Base-by-base conservation (phyloP, 2,329 filamentous ascomycete species). In the Alternaria sp. region DNA sequence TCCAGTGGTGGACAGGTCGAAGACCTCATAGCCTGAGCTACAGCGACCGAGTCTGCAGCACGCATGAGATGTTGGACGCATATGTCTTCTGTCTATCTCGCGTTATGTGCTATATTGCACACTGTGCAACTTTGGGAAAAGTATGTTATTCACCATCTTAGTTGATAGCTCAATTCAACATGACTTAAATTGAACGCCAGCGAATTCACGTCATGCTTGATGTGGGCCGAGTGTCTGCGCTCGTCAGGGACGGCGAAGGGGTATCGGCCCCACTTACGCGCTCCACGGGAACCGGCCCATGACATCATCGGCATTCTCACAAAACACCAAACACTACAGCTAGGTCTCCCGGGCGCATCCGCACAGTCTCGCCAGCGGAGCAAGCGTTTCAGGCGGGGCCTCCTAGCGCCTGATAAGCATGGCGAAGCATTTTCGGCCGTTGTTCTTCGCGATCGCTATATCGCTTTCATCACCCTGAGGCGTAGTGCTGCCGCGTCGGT, bases 1-100 rank as follows among this genome's bases (percentile, higher is more conserved):
- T 72, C 81, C 83, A 1, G 19, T 46, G 11, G 73, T 72, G 15
- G 52, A 50, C 6, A 61, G 60, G 23, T 17, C 23, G 10, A 65
- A 65, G 44, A 66, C 45, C 30, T 66, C 59, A n/a, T 66, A 64
- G 61, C 45, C 32, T 25, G 59, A 46, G 30, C 43, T 6, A 32
- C 40, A 25, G 45, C 57, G 28, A 23, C 57, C 23, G 28, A 23
- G 49, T 23, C 49, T 30, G 13, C 7, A 28, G 13, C 7, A 28
- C 13, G 19, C 5, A 36, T 52, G 3, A 52, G 4, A 52, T 3
- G 30, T 40, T 23, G 5, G 13, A 3, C 9, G 28, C 17, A 5
- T 1, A 40, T 25, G 28, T 25, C n/a, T 15, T 52, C 17, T 30
- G 30, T 51, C n/a, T 21, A 36, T 36, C 32, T 30, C 19, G 11